phyloP scores from a whole-genome alignment of 1,139 yeast genomes.

The Sugiyamaella novakii region DNA sequence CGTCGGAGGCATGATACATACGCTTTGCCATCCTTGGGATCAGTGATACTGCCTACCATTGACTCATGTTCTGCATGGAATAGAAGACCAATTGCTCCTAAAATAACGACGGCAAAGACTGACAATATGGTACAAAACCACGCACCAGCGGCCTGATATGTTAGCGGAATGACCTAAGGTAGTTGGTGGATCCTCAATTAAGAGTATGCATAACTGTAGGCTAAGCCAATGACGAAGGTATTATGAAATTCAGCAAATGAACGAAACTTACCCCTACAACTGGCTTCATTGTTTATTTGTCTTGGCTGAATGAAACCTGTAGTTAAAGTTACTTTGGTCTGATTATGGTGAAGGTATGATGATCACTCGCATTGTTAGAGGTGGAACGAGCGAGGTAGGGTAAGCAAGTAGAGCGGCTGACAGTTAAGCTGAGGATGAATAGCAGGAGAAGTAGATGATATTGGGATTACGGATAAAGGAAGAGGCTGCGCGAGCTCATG shows the following conservation, averaged over 20 bases:
- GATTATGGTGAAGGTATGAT: neutral
- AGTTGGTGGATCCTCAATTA: too few species aligned
- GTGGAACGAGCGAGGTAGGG: neutral
- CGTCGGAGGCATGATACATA: slow-evolving; percentile 40
- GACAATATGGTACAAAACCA: slow-evolving; percentile 94
- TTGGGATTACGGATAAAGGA: neutral
- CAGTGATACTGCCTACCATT: slow-evolving; percentile 87
- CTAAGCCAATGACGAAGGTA: too few species aligned
- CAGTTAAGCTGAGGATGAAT: too few species aligned
- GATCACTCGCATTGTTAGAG: neutral
- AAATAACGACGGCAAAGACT: slow-evolving; percentile 85
- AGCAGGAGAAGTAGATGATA: too few species aligned
- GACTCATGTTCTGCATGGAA: slow-evolving; percentile 84
- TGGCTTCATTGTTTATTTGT: slow-evolving; percentile 40
- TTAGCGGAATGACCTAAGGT: too few species aligned
- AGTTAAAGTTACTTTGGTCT: neutral
- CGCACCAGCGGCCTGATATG: slow-evolving; percentile 68
- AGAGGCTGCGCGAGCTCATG: too few species aligned
- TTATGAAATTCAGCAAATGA: too few species aligned
- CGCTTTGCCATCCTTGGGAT: slow-evolving; percentile 91
- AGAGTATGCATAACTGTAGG: too few species aligned
- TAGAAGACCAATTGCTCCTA: slow-evolving; percentile 78
- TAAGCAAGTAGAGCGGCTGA: too few species aligned
- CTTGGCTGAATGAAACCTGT: neutral
- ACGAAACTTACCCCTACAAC: slow-evolving; percentile 45